phyloP scores from a whole-genome alignment of 352 stramenopile genomes.

The Pythium monospermum region DNA sequence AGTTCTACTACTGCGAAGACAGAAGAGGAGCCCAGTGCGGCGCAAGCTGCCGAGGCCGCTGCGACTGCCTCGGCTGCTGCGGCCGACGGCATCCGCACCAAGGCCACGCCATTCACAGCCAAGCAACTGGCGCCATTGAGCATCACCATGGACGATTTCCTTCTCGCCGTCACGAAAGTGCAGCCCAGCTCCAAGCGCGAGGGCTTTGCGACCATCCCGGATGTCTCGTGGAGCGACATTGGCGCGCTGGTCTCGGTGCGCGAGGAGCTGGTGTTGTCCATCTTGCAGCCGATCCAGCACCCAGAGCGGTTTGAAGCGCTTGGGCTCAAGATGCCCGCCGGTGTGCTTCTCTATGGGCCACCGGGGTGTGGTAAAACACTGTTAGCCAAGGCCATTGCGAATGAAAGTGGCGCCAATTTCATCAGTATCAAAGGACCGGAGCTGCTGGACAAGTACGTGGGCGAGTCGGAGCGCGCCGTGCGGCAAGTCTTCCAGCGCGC shows the following conservation, averaged over 20 bases:
- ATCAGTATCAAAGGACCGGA: slow-evolving; percentile 89
- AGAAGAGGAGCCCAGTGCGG: background rate
- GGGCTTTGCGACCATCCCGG: slow-evolving; percentile 97
- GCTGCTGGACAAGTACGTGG: slow-evolving; percentile 90
- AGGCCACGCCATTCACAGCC: slow-evolving; percentile 79
- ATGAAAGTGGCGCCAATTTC: slow-evolving; percentile 87
- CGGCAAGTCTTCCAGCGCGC: slow-evolving; percentile 82
- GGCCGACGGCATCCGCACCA: slow-evolving; percentile 53
- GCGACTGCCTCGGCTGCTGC: slow-evolving; percentile 26
- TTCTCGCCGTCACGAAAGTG: slow-evolving; percentile 93
- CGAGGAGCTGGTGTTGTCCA: slow-evolving; percentile 84
- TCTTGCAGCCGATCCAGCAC: slow-evolving; percentile 83
- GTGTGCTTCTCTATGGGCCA: slow-evolving; percentile 87
- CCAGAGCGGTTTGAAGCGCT: slow-evolving; percentile 76
- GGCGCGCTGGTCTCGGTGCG: slow-evolving; percentile 76
- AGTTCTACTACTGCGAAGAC: slow-evolving; percentile 5
- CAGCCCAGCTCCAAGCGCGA: slow-evolving; percentile 98
- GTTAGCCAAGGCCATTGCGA: slow-evolving; percentile 80
- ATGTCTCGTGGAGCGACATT: slow-evolving; percentile 85
- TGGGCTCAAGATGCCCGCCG: slow-evolving; percentile 77
- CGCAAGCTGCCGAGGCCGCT: background rate
- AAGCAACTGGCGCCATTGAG: slow-evolving; percentile 89
- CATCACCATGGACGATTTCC: slow-evolving; percentile 97
- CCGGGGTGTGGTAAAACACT: slow-evolving; percentile 90
- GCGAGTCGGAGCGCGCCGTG: slow-evolving; percentile 86